Evolutionary conservation across 768 basidiomycete genomes (phyloP).

Genomic region (Obba rivulosa): DNA sequence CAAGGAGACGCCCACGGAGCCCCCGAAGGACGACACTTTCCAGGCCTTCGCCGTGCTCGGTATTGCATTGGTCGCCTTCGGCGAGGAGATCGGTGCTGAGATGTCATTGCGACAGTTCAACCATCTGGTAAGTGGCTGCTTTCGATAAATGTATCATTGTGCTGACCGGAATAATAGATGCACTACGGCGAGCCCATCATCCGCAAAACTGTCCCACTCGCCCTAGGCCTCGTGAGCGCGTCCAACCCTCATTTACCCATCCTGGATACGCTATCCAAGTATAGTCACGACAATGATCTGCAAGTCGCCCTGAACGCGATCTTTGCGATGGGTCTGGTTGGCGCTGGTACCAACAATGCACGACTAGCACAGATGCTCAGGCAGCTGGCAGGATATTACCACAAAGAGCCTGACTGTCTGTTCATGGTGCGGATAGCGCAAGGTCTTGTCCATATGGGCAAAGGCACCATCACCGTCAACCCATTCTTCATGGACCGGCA

Average conservation of each 20-base stretch:
- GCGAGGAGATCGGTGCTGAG: constrained; percentile 95
- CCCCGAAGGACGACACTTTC: constrained; percentile 67
- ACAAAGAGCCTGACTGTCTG: constrained; percentile 94
- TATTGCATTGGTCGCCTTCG: constrained; percentile 94
- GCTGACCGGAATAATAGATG: constrained; percentile 57
- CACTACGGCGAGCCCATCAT: constrained; percentile 94
- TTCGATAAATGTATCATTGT: background rate
- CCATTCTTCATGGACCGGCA: constrained; percentile 93
- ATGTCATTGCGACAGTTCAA: constrained; percentile 98
- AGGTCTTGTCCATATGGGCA: constrained; percentile 98
- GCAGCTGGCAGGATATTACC: constrained; percentile 95
- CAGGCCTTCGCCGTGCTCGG: constrained; percentile 92
- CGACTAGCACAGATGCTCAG: constrained; percentile 96
- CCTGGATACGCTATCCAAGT: constrained; percentile 96
- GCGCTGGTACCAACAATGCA: constrained; percentile 98
- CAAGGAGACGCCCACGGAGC: constrained; percentile 33
- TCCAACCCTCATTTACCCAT: constrained; percentile 95
- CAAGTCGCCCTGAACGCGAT: constrained; percentile 94
- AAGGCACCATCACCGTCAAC: constrained; percentile 94
- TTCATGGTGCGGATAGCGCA: constrained; percentile 96
- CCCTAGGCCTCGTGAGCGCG: constrained; percentile 88
- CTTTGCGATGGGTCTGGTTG: constrained; percentile 97
- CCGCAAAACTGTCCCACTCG: constrained; percentile 89
- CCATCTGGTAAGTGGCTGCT: constrained; percentile 64
- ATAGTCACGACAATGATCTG: constrained; percentile 99